Conservation (phyloP, 2,329 filamentous ascomycete genomes). For the Metarhizium sp. region DNA sequence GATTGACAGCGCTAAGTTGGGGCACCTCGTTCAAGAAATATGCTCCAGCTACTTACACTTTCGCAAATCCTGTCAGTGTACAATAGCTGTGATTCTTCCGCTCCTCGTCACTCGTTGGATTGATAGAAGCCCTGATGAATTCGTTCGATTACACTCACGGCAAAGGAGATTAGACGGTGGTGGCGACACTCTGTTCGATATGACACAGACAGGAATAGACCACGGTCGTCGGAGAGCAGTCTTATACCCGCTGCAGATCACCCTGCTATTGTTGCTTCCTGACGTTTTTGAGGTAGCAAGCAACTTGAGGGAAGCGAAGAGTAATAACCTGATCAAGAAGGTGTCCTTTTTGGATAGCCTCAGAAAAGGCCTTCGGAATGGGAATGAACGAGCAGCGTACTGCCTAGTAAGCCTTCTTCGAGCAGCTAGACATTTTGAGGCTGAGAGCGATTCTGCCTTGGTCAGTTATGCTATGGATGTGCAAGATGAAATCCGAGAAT, state of each 20-base stretch:
- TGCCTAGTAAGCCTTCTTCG: constrained; percentile 55
- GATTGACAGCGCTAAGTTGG: constrained; percentile 54
- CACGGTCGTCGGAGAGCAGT: constrained; percentile 44
- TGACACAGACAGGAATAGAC: constrained; percentile 54
- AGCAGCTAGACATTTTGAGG: constrained; percentile 53
- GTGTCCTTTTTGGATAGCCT: constrained; percentile 55
- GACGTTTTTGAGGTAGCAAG: constrained; percentile 63
- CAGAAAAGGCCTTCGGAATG: constrained; percentile 52
- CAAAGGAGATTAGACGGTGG: constrained; percentile 55
- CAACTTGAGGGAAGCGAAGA: constrained; percentile 55
- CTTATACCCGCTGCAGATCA: constrained; percentile 53
- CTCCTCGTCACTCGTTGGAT: constrained; percentile 57
- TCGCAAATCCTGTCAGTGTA: constrained; percentile 53
- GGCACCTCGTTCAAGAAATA: constrained; percentile 54
- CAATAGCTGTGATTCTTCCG: constrained; percentile 52
- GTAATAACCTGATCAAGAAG: constrained; percentile 54
- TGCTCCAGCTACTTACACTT: constrained; percentile 60
- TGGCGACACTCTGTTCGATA: constrained; percentile 60
- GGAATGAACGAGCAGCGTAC: constrained; percentile 58
- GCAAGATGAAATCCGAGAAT: constrained; percentile 58
- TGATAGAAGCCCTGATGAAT: constrained; percentile 54
- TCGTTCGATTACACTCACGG: constrained; percentile 51
- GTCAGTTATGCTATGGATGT: constrained; percentile 61
- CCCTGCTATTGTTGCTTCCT: constrained; percentile 53
- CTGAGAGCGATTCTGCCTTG: constrained; percentile 52